A percentile compares a stretch with the other conserved stretches of the same genome.
Conservation (phyloP, 257 asterid species). For the Solanum acaule region DNA sequence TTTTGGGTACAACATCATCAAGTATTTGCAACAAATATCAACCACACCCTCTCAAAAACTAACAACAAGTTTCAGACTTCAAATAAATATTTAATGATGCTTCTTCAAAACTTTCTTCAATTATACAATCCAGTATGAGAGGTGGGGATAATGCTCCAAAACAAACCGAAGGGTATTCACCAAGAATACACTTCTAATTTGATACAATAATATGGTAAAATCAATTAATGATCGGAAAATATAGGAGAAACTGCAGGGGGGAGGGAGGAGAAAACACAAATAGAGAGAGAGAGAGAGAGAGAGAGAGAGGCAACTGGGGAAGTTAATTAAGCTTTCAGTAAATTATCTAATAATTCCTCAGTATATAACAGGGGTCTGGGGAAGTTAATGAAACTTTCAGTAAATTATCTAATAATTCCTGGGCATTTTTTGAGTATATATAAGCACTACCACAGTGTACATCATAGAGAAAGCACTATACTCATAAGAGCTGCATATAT, state of each 20-base stretch:
- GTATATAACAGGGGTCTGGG: not conserved
- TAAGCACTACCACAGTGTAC: not conserved
- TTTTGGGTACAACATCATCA: not conserved
- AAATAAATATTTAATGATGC: not conserved
- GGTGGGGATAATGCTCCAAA: not conserved
- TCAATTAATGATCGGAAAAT: not conserved
- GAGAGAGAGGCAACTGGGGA: not conserved
- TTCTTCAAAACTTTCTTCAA: not conserved
- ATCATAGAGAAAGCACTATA: not conserved
- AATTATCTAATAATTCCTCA: not conserved
- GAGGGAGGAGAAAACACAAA: not conserved
- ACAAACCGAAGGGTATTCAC: not conserved
- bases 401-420: not conserved
- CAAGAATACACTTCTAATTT: not conserved
- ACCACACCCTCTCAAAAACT: not conserved
- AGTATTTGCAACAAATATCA: not conserved
- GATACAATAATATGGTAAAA: not conserved
- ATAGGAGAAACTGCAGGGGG: not conserved
- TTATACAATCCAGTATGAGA: not conserved
- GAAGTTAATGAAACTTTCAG: not conserved
- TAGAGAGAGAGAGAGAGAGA: no score
- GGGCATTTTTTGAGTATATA: not conserved
- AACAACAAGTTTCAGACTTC: not conserved
- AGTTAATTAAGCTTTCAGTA: not conserved
- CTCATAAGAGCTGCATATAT: not conserved